Evolutionary conservation across 2,329 filamentous ascomycete species (phyloP).

Genomic region (Colletotrichum tanaceti): DNA sequence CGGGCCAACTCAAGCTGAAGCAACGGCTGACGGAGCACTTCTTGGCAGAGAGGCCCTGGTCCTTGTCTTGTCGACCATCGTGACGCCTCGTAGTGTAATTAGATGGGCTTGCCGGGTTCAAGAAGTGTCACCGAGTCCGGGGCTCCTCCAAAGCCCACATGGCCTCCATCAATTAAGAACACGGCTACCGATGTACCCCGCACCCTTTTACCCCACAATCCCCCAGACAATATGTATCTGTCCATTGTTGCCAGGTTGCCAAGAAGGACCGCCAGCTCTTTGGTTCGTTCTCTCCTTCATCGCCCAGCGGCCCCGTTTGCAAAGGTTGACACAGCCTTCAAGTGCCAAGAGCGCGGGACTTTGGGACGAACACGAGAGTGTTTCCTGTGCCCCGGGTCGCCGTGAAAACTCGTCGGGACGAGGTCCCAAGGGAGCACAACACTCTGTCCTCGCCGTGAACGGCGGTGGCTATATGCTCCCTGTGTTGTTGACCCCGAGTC

Average conservation of each 20-base stretch:
- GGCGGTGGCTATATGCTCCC: background rate
- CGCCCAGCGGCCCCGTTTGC: background rate
- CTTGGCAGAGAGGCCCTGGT: background rate
- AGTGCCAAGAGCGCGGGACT: conserved; percentile 21
- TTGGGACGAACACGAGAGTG: conserved; percentile 32
- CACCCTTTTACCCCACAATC: conserved; percentile 23
- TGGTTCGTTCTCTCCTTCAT: conserved; percentile 1
- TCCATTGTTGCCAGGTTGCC: conserved; percentile 15
- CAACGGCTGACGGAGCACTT: too few relatives aligned
- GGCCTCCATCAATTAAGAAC: conserved; percentile 4
- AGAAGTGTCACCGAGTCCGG: conserved; percentile 14
- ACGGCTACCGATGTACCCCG: conserved; percentile 20
- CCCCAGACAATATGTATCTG: background rate
- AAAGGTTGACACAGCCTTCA: conserved; percentile 13
- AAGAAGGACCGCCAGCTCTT: conserved; percentile 11
- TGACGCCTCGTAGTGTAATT: too few relatives aligned
- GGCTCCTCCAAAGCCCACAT: background rate
- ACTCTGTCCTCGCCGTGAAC: conserved; percentile 11
- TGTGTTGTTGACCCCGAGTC: background rate
- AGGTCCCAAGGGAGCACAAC: background rate
- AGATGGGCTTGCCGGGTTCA: conserved; percentile 11
- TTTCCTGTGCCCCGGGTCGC: conserved; percentile 4
- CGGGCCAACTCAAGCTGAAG: too few relatives aligned
- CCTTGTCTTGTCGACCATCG: background rate
- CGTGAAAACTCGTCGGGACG: background rate